Evolutionary conservation across 352 stramenopile genomes (phyloP), one percentile per base, ranked within the genome.

Genomic region (Phytophthora pseudosyringae): DNA sequence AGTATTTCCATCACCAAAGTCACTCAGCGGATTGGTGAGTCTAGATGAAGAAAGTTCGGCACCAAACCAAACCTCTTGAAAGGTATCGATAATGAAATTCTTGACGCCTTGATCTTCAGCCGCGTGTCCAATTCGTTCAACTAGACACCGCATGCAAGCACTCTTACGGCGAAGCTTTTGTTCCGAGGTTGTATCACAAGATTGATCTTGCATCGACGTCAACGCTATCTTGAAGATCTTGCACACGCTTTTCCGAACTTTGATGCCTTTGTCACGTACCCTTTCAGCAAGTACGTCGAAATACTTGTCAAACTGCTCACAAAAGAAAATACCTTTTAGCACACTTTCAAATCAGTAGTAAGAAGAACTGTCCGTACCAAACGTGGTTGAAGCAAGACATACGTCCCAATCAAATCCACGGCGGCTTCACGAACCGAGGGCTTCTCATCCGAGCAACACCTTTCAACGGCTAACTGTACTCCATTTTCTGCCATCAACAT

Each of bases 41-140:
- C 76, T 72, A 3, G 64, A 71, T 5, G 73, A 78, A 29, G 73
- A 71, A 11, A 91, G 71, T 2, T 89, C 83, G 1, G 73, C 55
- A 13, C 86, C 88, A 57, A 96, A 96, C 88, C 88, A 96, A 28
- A 91, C 63, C 43, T 96, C 88, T 68, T 95, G 86, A 21, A 96
- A 92, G 7, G 81, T 94, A 44, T 93, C 81, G 18, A 95, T 90
- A 50, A 96, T 85, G 32, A 86, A 93, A 38, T 94, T 91, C 55
- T 95, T 96, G n/a, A 96, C 57, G 6, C 58, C 33, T 57, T 89
- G 80, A 53, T 93, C 83, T 64, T 96, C 88, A 16, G 74, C 62
- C 4, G 75, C 54, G 31, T 95, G 80, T 33, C 86, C 86, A 58
- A 96, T 77, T 33, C 86, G 73, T 64, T 94, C 84, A 48, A 95